Conservation (phyloP, 345 rosid species). For the Salix dunnii region DNA sequence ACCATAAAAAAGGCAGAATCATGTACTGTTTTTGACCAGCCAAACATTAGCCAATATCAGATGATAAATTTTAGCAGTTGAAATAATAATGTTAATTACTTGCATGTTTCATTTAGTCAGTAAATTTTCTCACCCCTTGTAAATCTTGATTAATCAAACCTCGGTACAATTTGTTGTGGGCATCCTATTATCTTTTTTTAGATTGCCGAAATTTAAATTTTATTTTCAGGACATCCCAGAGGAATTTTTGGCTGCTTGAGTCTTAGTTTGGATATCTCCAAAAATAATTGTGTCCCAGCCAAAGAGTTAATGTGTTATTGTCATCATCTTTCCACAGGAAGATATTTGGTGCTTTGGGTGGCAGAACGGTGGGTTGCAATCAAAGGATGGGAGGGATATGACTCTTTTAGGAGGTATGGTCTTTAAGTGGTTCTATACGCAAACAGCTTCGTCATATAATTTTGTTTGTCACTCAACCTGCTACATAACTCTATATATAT, state of each 20-base stretch:
- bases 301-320: not conserved
- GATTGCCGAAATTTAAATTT: too few species aligned
- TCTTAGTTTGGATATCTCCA: not conserved
- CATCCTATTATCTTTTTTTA: too few species aligned
- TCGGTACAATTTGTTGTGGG: too few species aligned
- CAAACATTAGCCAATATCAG: not conserved
- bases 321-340: conserved; percentile 38
- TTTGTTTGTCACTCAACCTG: not conserved
- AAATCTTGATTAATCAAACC: too few species aligned
- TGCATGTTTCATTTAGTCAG: not conserved
- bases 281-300: not conserved
- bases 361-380: conserved; percentile 55
- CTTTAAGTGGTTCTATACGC: not conserved
- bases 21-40: not conserved
- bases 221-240: too few species aligned
- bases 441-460: not conserved
- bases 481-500: not conserved
- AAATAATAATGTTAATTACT: not conserved
- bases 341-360: conserved; percentile 76
- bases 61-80: not conserved
- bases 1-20: too few species aligned
- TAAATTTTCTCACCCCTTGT: too few species aligned
- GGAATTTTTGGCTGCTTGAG: not conserved
- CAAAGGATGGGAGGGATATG: conserved; percentile 52
- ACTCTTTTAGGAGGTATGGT: conserved; percentile 76